Conservation (phyloP, 2,329 filamentous ascomycete genomes). For the Phaeosphaeriaceae sp. region DNA sequence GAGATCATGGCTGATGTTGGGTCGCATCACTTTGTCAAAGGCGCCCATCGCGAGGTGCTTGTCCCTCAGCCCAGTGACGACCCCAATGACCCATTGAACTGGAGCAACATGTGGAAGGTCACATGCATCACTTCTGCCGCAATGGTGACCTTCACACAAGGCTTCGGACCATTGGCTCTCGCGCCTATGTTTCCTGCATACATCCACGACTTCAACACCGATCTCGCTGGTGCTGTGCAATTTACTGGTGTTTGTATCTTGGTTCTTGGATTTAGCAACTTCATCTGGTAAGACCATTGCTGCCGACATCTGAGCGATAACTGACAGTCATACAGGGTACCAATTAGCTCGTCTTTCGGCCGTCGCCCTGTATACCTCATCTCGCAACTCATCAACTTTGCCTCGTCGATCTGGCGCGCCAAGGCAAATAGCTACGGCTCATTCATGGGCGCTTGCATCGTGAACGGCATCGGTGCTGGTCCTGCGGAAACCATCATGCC, state of each 20-base stretch:
- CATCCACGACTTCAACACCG: conserved; percentile 62
- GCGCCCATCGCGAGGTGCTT: conserved; percentile 52
- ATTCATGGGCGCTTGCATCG: conserved; percentile 69
- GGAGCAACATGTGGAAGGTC: conserved; percentile 58
- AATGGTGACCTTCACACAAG: conserved; percentile 60
- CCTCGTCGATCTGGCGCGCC: conserved; percentile 65
- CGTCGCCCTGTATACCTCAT: conserved; percentile 61
- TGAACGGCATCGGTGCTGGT: conserved; percentile 69
- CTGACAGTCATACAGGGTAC: conserved; percentile 53
- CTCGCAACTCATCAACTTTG: conserved; percentile 61
- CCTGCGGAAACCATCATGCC: conserved; percentile 69
- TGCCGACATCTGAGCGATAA: conserved; percentile 3
- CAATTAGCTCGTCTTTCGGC: conserved; percentile 62
- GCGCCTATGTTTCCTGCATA: conserved; percentile 67
- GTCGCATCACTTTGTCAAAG: conserved; percentile 69
- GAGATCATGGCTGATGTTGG: conserved; percentile 69
- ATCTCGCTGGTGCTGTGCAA: conserved; percentile 61
- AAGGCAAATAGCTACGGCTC: conserved; percentile 63
- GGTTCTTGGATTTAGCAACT: conserved; percentile 66
- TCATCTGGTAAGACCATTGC: conserved; percentile 58
- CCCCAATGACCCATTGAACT: conserved; percentile 62
- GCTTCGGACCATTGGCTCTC: conserved; percentile 62
- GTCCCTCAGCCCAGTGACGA: conserved; percentile 62
- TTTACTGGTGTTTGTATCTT: conserved; percentile 65
- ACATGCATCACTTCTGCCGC: conserved; percentile 56